A percentile compares a stretch with the other conserved stretches of the same genome.
phyloP scores from a whole-genome alignment of 257 asterid species.

The Knoxia roxburghii region DNA sequence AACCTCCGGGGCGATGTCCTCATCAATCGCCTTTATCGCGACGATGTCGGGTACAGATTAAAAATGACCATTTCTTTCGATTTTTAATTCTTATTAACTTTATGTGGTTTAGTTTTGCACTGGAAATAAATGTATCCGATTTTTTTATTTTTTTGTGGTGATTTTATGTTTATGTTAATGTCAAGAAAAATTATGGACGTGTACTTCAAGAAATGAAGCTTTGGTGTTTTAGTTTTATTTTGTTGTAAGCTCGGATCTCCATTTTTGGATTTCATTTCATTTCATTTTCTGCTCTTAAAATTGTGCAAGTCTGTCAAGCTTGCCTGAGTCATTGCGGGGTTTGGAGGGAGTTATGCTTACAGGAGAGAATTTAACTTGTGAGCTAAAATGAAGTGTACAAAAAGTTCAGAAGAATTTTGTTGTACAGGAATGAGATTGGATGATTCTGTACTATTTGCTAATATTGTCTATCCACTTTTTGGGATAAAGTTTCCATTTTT shows the following conservation, averaged over 20 bases:
- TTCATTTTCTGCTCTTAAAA: neutral
- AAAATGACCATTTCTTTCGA: neutral
- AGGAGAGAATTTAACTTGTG: neutral
- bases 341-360: neutral
- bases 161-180: neutral
- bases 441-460: neutral
- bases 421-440: neutral
- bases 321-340: neutral
- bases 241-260: neutral
- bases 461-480: neutral
- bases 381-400: neutral
- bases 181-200: neutral
- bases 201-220: neutral
- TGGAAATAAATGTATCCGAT: neutral
- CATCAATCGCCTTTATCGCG: slow-evolving; percentile 98
- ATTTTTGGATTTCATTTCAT: too few relatives aligned
- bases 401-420: neutral
- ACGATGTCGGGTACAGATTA: slow-evolving; percentile 75
- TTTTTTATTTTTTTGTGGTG: neutral
- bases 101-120: neutral
- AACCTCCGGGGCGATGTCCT: slow-evolving; percentile 99
- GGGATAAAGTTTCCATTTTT: neutral
- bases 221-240: neutral
- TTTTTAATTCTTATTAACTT: neutral
- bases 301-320: neutral